Percentiles rank a stretch among this genome's conserved stretches.
These are phyloP conservation scores for Tetrapisispora iriomotensis DNA, from an alignment of 805 yeast species.

Conservation along the genomic window DNA sequence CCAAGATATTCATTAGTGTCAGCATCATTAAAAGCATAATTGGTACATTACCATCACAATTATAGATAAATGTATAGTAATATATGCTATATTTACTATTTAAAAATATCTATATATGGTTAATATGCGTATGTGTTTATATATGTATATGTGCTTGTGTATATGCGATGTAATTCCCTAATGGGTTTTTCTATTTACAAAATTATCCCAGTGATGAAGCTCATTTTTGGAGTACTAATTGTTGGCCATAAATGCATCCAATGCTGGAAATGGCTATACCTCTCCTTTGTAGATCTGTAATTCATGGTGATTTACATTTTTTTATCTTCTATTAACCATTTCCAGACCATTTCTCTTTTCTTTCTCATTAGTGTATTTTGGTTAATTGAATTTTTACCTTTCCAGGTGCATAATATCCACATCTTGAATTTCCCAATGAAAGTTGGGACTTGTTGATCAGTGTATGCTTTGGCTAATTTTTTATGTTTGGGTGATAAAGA, in stretches of 20 bases:
- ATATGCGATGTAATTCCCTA: neutral
- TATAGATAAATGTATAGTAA: too few species aligned
- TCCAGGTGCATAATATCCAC: slow-evolving; percentile 13
- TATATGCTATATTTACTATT: too few species aligned
- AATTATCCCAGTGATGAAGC: too few species aligned
- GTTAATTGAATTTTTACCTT: slow-evolving; percentile 9
- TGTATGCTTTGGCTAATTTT: slow-evolving; percentile 10
- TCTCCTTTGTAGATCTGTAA: too few species aligned
- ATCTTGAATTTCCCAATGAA: slow-evolving; percentile 15
- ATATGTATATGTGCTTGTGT: neutral
- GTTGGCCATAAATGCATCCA: too few species aligned
- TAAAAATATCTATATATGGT: too few species aligned
- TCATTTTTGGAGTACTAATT: too few species aligned
- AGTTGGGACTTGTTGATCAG: slow-evolving; percentile 16
- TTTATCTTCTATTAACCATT: slow-evolving; percentile 42
- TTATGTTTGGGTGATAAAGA: slow-evolving; percentile 16
- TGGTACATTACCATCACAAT: too few species aligned
- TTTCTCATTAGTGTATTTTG: slow-evolving; percentile 15
- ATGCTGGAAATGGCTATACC: too few species aligned
- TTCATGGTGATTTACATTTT: slow-evolving; percentile 9
- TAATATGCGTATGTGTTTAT: neutral
- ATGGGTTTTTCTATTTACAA: too few species aligned
- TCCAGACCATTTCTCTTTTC: slow-evolving; percentile 43
- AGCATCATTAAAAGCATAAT: too few species aligned
- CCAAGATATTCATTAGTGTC: too few species aligned